phyloP scores from a whole-genome alignment of 2,329 filamentous ascomycete species.

The Apiospora kogelbergensis region DNA sequence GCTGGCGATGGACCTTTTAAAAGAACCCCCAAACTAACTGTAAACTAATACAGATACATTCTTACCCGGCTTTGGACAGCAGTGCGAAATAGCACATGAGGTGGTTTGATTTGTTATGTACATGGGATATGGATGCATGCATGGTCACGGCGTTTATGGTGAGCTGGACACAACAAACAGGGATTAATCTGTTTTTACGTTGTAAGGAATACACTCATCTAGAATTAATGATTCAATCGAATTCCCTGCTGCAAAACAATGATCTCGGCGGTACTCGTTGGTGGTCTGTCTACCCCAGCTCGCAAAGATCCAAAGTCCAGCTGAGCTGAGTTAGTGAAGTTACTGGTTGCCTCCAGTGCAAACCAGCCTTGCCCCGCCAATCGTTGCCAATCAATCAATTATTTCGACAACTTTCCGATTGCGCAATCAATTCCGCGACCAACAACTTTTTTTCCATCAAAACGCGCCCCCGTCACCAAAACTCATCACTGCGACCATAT shows the following conservation, averaged over 20 bases:
- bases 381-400: not conserved
- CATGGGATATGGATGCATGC: not conserved
- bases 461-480: not conserved
- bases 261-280: too few relatives aligned
- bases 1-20: not conserved
- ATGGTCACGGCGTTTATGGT: not conserved
- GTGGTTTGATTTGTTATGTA: not conserved
- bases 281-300: too few relatives aligned
- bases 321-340: not conserved
- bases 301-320: too few relatives aligned
- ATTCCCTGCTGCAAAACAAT: too few relatives aligned
- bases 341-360: not conserved
- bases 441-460: not conserved
- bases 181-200: not conserved
- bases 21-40: not conserved
- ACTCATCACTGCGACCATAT: constrained; percentile 34
- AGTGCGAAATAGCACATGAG: not conserved
- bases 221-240: not conserved
- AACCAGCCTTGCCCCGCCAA: constrained; percentile 2
- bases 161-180: not conserved
- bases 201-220: not conserved
- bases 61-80: constrained; percentile 24
- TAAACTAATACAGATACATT: constrained; percentile 28
- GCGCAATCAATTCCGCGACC: not conserved
- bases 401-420: not conserved